Evolutionary conservation across 2,329 filamentous ascomycete species (phyloP), one percentile per base, ranked within the genome.

Genomic region (Geosmithia morbida): DNA sequence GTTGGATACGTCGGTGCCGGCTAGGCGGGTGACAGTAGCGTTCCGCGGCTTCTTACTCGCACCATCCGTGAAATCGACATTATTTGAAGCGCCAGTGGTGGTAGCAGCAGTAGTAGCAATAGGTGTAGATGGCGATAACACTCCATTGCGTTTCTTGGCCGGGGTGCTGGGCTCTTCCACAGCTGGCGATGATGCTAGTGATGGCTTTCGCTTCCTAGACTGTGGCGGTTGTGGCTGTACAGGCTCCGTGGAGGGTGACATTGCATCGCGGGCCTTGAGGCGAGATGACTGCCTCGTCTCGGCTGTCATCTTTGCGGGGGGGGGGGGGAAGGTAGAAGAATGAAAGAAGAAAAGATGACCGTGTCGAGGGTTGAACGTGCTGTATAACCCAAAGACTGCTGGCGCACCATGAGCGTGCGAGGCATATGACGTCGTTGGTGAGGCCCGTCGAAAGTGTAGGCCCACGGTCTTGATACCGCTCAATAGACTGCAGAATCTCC

Each of bases 1-100:
- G 59, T 87, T 87, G 42, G 82, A 84, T 14, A 68, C 65, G 53
- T 74, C 74, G 0, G 82, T 78, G 52, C 80, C 70, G 14, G 79
- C 81, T 2, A 83, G 72, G 20, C 81, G 74, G 46, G 69, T 62
- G 37, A 74, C 63, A 2, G 63, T 63, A 14, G 61, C 60, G 19
- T 66, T 61, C 30, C 58, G 65, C 43, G 67, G 66, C 48, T 66
- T 71, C 42, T 58, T 59, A 29, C 51, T 54, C 8, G 61, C 53
- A 41, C 57, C 50, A 42, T 65, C 60, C 13, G 50, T 26, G 22
- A 26, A 26, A 8, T 26, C 22, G 22, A 26, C 22, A 26, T 26
- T 26, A 4, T 26, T 26, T 8, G 8, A 44, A 37, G 48, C 43
- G 39, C 61, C 60, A 10, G 71, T 67, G 45, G 70, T 60, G 26